Evolutionary conservation across 805 yeast genomes (phyloP), one percentile per base, ranked within the genome.

Genomic region (Candida broadrunensis): DNA sequence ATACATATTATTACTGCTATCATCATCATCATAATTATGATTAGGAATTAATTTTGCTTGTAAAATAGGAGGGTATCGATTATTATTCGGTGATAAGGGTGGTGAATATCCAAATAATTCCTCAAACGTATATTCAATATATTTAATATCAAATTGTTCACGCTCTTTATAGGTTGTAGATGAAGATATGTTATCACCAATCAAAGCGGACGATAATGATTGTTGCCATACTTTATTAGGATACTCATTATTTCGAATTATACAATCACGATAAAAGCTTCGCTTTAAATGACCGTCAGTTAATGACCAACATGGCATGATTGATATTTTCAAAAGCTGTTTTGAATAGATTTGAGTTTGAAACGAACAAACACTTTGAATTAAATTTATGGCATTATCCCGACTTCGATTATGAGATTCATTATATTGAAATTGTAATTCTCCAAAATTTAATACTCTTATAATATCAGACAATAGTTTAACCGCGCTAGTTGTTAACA

Each of bases 221-320:
- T 20, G 19, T 33, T 33, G 18, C 17, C 30, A 16, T n/a, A 29
- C 32, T 29, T 29, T 29, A 29, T 38, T 33, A 12, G 36, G 13
- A 27, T 37, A 8, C 7, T 25, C 20, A 24, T 35, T 27, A 19
- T 35, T 16, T 21, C 27, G 32, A 27, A 36, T 25, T 23, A 16
- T 25, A 9, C 29, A 33, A 29, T 17, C 23, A 19, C 24, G 16
- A 41, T 32, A 37, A 48, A 51, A 13, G 55, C 52, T 41, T 60
- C 45, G 5, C 54, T 29, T 5, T 51, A 43, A 9, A 58, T 37
- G 19, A 60, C 67, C 32, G 41, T 63, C 65, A 2, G 55, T 43
- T 12, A 58, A 50, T 2, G 66, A 57, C 69, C 69, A 63, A 18
- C 61, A 56, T 38, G 60, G 56, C 36, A 56, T 63, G 17, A 55